Evolutionary conservation across 371 early-diverging fungal genomes (phyloP), one percentile per base, ranked within the genome.

Genomic region (Phascolomyces articulosus): DNA sequence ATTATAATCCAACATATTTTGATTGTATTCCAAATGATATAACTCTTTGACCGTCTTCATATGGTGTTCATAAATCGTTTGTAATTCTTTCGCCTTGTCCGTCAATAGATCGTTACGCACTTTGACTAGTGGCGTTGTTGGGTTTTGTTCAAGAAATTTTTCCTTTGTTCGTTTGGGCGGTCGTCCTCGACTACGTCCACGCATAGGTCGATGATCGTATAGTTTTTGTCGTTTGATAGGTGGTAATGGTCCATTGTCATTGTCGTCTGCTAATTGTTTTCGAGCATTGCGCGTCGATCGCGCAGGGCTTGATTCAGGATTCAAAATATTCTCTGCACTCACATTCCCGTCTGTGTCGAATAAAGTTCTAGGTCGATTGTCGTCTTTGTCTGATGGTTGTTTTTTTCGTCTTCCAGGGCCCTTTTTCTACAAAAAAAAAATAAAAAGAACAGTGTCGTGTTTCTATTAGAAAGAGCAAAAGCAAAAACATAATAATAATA

Each of bases 11-110:
- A 87, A 66, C 72, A 85, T 78, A 28, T 74, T 80, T 44, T 79
- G 79, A 67, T 80, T 78, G 4, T 83, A 63, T 61, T 87, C 88
- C 20, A 89, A 66, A 51, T 87, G 85, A 48, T 82, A 87, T 20
- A 87, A 60, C 64, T 89, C 86, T n/a, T 84, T 79, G 10, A 80
- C 76, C n/a, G 75, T 64, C 28, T 70, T 71, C 58, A 84, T 82
- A 58, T 87, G 86, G 21, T 73, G 72, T 26, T 81, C 74, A 48
- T 81, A 67, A 15, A 86, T 70, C n/a, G 58, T 56, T 38, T 80
- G 78, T 41, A 87, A 66, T 18, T 79, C 70, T 6, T 55, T 58
- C 16, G 80, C 73, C 62, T 82, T 69, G 27, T 77, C 70, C 0
- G 34, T 38, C 3, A 87, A 68, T 24, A 58, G 62, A 13, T 70